Evolutionary conservation across 2,329 filamentous ascomycete genomes (phyloP).

Genomic region (Trichophyton simii): DNA sequence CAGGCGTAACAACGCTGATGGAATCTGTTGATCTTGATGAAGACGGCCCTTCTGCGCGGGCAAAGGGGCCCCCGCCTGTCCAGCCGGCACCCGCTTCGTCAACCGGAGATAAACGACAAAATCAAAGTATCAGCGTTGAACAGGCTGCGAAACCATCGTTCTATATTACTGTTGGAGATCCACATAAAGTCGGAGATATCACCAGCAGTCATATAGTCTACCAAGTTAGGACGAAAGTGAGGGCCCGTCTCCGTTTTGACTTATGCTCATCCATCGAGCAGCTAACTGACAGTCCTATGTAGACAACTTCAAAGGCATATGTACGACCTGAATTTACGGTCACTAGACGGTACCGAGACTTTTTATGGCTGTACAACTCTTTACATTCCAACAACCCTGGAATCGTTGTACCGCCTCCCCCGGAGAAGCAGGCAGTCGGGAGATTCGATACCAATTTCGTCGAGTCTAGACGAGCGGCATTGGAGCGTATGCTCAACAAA

Average conservation of each 20-base stretch:
- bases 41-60: conserved; percentile 42
- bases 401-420: conserved; percentile 85
- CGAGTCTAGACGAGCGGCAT: conserved; percentile 74
- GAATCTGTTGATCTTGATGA: conserved; percentile 63
- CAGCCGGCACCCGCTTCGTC: conserved; percentile 33
- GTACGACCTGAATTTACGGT: conserved; percentile 85
- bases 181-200: conserved; percentile 92
- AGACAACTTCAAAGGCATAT: conserved; percentile 95
- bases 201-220: conserved; percentile 98
- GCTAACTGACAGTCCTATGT: neutral
- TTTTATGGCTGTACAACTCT: conserved; percentile 93
- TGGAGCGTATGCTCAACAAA: conserved; percentile 98
- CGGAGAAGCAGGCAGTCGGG: conserved; percentile 94
- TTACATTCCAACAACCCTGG: conserved; percentile 91
- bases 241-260: conserved; percentile 5
- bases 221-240: conserved; percentile 81
- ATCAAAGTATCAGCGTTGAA: conserved; percentile 80
- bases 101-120: conserved; percentile 36
- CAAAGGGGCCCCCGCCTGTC: conserved; percentile 51
- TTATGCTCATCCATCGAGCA: neutral
- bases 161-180: conserved; percentile 83
- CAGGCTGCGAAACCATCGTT: conserved; percentile 88
- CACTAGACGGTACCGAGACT: conserved; percentile 87
- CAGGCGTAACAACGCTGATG: conserved; percentile 33
- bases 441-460: conserved; percentile 96